A percentile compares a stretch with the other conserved stretches of the same genome.
Evolutionary conservation across 78 protist genomes (phyloP).

Genomic region (Tieghemostelium lacteum): DNA sequence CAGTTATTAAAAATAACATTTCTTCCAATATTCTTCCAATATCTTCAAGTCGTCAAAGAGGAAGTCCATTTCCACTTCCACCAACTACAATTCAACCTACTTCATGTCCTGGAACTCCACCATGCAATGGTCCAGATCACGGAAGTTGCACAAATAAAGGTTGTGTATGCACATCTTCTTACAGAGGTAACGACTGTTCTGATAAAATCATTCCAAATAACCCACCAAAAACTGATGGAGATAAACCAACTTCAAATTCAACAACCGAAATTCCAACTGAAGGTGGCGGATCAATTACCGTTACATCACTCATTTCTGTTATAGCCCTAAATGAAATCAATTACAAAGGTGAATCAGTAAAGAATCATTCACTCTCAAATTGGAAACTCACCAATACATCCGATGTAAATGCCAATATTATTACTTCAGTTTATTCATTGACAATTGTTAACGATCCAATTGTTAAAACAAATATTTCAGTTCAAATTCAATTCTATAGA

Average conservation of each 20-base stretch:
- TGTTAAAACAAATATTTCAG: not conserved
- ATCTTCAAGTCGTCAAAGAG: too few relatives aligned
- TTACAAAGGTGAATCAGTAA: not conserved
- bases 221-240: not conserved
- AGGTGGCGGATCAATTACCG: not conserved
- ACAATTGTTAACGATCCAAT: not conserved
- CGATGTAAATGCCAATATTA: not conserved
- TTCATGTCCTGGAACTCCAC: too few relatives aligned
- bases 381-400: not conserved
- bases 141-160: not conserved
- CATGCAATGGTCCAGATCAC: not conserved
- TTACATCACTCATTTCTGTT: not conserved
- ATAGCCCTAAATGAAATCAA: slow-evolving; percentile 11
- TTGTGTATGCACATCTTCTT: slow-evolving; percentile 11
- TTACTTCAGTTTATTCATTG: not conserved
- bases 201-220: not conserved
- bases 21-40: too few relatives aligned
- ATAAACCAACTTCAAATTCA: not conserved
- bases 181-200: not conserved
- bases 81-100: too few relatives aligned
- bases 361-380: not conserved
- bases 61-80: too few relatives aligned
- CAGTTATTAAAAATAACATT: too few relatives aligned
- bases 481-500: slow-evolving; percentile 4
- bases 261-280: not conserved